phyloP scores from a whole-genome alignment of 345 rosid genomes.

The Arabis alpina region DNA sequence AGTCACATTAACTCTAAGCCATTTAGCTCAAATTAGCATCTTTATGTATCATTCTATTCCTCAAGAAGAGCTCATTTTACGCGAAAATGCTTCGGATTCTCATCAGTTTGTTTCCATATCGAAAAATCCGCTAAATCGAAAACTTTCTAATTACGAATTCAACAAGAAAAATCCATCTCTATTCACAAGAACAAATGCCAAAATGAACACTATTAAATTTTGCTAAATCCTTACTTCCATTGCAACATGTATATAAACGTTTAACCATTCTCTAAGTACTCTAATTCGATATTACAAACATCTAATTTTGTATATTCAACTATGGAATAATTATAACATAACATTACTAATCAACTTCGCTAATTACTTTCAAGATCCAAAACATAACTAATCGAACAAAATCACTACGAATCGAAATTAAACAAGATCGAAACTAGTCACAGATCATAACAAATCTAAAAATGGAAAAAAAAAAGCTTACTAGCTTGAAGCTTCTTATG shows the following conservation, averaged over 20 bases:
- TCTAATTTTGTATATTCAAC: neutral
- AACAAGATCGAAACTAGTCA: slow-evolving; percentile 25
- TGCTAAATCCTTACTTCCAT: neutral
- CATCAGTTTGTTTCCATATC: slow-evolving; percentile 21
- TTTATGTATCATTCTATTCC: neutral
- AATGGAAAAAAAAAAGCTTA: slow-evolving; percentile 35
- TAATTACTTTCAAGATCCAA: slow-evolving; percentile 30
- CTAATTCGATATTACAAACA: neutral
- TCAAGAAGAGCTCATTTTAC: slow-evolving; percentile 1
- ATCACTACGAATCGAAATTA: slow-evolving; percentile 8
- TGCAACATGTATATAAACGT: neutral
- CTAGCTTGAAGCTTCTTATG: slow-evolving; percentile 90
- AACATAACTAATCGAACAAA: neutral
- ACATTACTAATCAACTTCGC: slow-evolving; percentile 4
- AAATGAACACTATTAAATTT: neutral
- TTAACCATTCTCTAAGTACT: neutral
- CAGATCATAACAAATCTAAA: neutral
- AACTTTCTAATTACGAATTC: slow-evolving; percentile 3
- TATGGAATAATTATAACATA: neutral
- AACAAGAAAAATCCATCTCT: neutral
- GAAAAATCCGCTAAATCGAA: neutral
- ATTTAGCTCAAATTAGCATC: slow-evolving; percentile 8
- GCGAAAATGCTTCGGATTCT: neutral
- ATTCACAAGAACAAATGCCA: slow-evolving; percentile 13
- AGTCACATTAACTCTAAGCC: slow-evolving; percentile 13